Evolutionary conservation across 1,284 basidiomycete species (phyloP).

Genomic region (Tylopilus sp.): DNA sequence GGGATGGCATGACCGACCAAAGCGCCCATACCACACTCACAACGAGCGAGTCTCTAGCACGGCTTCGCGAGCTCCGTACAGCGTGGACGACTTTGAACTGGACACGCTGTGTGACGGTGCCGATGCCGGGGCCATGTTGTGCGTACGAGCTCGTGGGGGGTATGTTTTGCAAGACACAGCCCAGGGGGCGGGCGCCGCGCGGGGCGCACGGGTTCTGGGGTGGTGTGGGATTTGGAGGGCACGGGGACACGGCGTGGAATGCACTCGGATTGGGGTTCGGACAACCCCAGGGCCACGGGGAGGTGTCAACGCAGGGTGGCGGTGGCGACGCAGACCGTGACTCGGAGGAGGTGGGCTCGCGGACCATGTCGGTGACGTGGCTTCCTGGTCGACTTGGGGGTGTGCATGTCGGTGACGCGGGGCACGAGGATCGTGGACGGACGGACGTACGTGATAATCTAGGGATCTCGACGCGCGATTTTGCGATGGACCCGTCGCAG

Average conservation of each 20-base stretch:
- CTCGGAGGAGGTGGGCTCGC: not conserved
- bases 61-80: constrained; percentile 50
- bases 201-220: not conserved
- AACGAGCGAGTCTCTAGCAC: constrained; percentile 50
- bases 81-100: constrained; percentile 57
- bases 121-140: constrained; percentile 54
- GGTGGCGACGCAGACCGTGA: not conserved
- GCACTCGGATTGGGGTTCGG: too few relatives aligned
- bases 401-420: too few relatives aligned
- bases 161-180: constrained; percentile 58
- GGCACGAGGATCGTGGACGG: constrained; percentile 27
- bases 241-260: constrained; percentile 32
- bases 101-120: constrained; percentile 42
- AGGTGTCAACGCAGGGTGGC: too few relatives aligned
- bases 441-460: constrained; percentile 49
- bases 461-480: constrained; percentile 60
- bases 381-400: constrained; percentile 45
- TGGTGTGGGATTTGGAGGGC: not conserved
- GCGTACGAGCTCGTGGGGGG: constrained; percentile 71
- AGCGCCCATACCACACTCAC: constrained; percentile 15
- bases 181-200: not conserved
- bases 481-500: constrained; percentile 73
- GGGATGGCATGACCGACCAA: constrained; percentile 57
- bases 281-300: too few relatives aligned
- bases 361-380: constrained; percentile 49